Conservation (phyloP, 495 filamentous ascomycete species). For the Pseudotulostoma volvatum region DNA sequence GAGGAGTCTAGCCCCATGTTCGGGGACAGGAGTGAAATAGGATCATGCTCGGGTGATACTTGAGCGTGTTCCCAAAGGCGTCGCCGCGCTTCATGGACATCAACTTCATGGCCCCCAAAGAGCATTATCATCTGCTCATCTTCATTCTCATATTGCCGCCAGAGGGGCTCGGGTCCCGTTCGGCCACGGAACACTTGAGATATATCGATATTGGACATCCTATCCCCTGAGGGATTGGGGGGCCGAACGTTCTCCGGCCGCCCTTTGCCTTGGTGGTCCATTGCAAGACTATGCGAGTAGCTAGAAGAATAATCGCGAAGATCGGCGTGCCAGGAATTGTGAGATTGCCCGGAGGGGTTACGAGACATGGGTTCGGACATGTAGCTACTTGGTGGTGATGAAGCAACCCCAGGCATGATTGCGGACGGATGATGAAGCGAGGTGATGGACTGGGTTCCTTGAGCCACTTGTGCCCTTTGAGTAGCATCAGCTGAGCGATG, state of each 20-base stretch:
- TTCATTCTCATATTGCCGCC: slow-evolving; percentile 1
- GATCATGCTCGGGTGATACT: slow-evolving; percentile 6
- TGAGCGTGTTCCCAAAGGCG: slow-evolving; percentile 5
- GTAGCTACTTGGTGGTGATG: slow-evolving; percentile 12
- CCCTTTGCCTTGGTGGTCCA: slow-evolving; percentile 18
- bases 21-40: slow-evolving; percentile 8
- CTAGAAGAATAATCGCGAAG: slow-evolving; percentile 6
- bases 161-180: slow-evolving; percentile 18
- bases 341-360: slow-evolving; percentile 18
- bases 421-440: slow-evolving; percentile 22
- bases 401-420: slow-evolving; percentile 22
- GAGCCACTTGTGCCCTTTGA: not conserved
- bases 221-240: not conserved
- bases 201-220: not conserved
- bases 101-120: slow-evolving; percentile 17
- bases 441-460: slow-evolving; percentile 2
- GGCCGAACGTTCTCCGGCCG: no score
- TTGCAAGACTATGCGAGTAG: not conserved
- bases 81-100: slow-evolving; percentile 17
- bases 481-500: not conserved
- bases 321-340: slow-evolving; percentile 26
- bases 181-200: not conserved
- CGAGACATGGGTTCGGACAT: slow-evolving; percentile 20
- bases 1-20: slow-evolving; percentile 11
- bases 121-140: slow-evolving; percentile 7